Base-by-base conservation (phyloP, 2,329 filamentous ascomycete genomes). In the Cryphonectria carpinicola region DNA sequence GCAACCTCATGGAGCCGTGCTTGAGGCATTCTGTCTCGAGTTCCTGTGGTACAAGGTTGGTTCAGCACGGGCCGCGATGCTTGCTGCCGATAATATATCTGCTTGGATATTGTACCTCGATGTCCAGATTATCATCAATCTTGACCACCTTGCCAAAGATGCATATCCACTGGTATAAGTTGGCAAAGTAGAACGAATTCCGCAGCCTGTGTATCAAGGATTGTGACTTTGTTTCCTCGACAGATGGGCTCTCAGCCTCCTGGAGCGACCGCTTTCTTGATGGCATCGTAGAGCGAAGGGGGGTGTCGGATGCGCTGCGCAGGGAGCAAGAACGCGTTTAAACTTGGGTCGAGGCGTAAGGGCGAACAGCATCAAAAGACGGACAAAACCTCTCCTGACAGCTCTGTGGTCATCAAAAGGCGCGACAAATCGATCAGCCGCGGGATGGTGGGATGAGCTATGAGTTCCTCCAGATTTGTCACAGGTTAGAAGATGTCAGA, bases 181-280 rank as follows among this genome's bases (percentile, higher is more conserved):
- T 95, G 72, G 95, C 93, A 81, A 98, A 98, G 81, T 98, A 93
- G 95, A 95, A 98, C 87, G 93, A 94, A 79, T 93, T 96, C 73
- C 95, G 90, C 75, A 98, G 87, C 74, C 86, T 90, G 71, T 89
- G 83, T 39, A 97, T 84, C 68, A 89, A 76, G 4, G 82, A 79
- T 1, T 76, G 74, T 71, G 81, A 78, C 32, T 78, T 76, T 10
- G 76, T 71, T 10, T 70, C 67, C 49, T 75, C 66, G 22, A 46
- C n/a, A 74, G 79, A 61, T 73, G 79, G 74, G 72, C 77, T 71
- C 65, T 82, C 82, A 74, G 80, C 79, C 74, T 86, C 84, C 76
- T 82, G 81, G 72, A 82, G 75, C 72, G 82, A 79, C 77, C 85
- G 82, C 80, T 87, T 87, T 76, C 84, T 82, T 56, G 82, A 80